Conservation (phyloP, 495 filamentous ascomycete genomes). For the Podospora sp. region DNA sequence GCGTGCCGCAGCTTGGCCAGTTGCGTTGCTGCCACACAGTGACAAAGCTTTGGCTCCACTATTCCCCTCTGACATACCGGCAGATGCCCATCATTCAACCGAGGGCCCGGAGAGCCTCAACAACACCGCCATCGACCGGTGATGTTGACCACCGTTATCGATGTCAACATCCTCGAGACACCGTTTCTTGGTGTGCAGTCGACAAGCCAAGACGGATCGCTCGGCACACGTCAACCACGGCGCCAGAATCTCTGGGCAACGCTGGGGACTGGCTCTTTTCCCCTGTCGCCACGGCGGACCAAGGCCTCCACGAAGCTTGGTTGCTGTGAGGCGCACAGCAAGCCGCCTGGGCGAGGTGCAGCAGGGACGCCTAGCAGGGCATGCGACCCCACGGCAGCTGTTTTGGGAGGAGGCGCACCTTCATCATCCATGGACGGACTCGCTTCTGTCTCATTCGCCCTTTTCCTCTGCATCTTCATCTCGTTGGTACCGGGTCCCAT, state of each 20-base stretch:
- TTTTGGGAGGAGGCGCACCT: background rate
- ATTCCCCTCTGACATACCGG: background rate
- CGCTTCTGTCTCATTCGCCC: too few species aligned
- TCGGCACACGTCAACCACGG: slow-evolving; percentile 24
- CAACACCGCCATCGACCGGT: background rate
- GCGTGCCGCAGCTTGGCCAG: background rate
- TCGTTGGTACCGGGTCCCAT: too few species aligned
- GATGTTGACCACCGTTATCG: background rate
- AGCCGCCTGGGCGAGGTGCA: slow-evolving; percentile 12
- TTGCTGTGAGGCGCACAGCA: slow-evolving; percentile 14
- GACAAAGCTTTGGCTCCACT: background rate
- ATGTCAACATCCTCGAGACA: background rate
- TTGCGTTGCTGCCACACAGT: too few species aligned
- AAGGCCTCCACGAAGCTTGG: slow-evolving; percentile 30
- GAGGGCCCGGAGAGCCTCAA: background rate
- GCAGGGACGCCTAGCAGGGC: background rate
- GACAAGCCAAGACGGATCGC: slow-evolving; percentile 9
- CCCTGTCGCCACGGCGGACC: slow-evolving; percentile 21
- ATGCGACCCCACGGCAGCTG: background rate
- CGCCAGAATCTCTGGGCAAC: slow-evolving; percentile 26
- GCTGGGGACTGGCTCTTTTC: slow-evolving; percentile 12
- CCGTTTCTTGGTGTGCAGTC: slow-evolving; percentile 8
- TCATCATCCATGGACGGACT: background rate
- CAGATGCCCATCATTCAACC: background rate
- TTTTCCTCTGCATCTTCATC: too few species aligned